Percentiles rank a stretch among this genome's conserved stretches.
phyloP scores from a whole-genome alignment of 2,329 filamentous ascomycete genomes.

The Dothideomycetidae sp. region DNA sequence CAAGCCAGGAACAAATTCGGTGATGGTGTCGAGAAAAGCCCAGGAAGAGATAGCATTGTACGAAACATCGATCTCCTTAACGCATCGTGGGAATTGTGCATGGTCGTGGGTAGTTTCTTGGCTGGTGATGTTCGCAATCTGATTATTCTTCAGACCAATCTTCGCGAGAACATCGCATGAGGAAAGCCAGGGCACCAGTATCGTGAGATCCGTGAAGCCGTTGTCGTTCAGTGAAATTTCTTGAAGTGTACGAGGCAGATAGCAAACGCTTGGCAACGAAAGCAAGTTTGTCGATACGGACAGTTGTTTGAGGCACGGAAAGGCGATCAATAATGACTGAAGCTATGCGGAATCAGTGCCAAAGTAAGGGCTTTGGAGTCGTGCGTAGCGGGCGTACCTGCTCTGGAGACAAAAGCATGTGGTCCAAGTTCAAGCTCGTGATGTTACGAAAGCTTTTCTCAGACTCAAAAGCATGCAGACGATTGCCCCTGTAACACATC shows the following conservation, averaged over 20 bases:
- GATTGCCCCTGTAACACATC: constrained; percentile 48
- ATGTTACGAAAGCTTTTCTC: constrained; percentile 18
- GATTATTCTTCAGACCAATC: constrained; percentile 59
- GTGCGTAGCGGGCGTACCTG: too few relatives aligned
- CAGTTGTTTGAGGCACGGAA: constrained; percentile 44
- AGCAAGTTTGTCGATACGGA: constrained; percentile 28
- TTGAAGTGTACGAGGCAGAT: constrained; percentile 40
- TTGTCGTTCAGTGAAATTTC: constrained; percentile 62
- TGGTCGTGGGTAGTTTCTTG: neutral
- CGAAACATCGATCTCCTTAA: constrained; percentile 31
- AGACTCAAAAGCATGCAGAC: constrained; percentile 34
- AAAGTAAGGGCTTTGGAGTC: too few relatives aligned
- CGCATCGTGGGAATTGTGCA: constrained; percentile 19
- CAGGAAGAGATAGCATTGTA: constrained; percentile 42
- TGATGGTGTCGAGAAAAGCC: constrained; percentile 58
- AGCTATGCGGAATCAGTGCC: constrained; percentile 8
- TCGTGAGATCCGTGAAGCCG: constrained; percentile 44
- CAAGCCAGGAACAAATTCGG: constrained; percentile 56
- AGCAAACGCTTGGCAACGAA: constrained; percentile 19
- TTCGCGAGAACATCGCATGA: constrained; percentile 39
- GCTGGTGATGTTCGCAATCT: constrained; percentile 31
- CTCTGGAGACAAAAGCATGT: constrained; percentile 29
- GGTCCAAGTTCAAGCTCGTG: constrained; percentile 33
- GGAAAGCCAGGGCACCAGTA: constrained; percentile 22
- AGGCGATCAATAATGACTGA: constrained; percentile 27